Evolutionary conservation across 345 rosid species (phyloP), one percentile per base, ranked within the genome.

Genomic region (Ceriops tagal): DNA sequence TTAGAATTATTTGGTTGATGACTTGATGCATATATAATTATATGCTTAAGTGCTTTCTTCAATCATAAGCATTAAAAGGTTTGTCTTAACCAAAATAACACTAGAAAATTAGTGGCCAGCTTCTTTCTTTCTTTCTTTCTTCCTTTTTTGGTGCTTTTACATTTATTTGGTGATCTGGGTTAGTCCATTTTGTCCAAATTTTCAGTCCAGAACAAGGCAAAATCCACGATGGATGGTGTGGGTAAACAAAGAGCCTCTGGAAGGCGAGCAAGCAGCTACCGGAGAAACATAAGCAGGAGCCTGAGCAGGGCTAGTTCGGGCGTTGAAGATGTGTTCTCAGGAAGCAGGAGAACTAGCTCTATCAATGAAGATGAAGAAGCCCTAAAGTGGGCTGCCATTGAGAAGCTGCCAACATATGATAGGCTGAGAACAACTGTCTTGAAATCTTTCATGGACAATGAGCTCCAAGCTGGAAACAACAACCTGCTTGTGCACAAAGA

Each of bases 341-440:
- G 49, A 1, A 24, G 65, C 26, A 53, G 58, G 24, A 53, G 58
- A 21, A n/a, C 7, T 53, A 53, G 20, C 27, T 53, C 27, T 53
- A 7, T 8, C 13, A 24, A 53, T 24, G 4, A 53, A 53, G 58
- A 53, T 24, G 58, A 53, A 24, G 58, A 53, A 16, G 58, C 27
- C 20, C 27, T 53, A 53, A 53, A 37, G 70, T 64, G 66, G 74
- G 76, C 58, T 1, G 80, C 69, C 11, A 62, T 76, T 26, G 67
- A 73, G 32, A 73, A 70, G 59, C 24, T 79, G 30, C 80, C 68
- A 16, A 66, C 73, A 1, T 68, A 53, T 30, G 66, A 46, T 61
- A 66, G 66, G 58, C 28, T 70, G 9, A 77, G 60, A 18, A 62
- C 68, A 5, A 55, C 68, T 6, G 49, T 70, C 31, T 63, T 34